Evolutionary conservation across 164 flowering plant genomes (phyloP), one percentile per base, ranked within the genome.

Genomic region (Brasenia schreberi): DNA sequence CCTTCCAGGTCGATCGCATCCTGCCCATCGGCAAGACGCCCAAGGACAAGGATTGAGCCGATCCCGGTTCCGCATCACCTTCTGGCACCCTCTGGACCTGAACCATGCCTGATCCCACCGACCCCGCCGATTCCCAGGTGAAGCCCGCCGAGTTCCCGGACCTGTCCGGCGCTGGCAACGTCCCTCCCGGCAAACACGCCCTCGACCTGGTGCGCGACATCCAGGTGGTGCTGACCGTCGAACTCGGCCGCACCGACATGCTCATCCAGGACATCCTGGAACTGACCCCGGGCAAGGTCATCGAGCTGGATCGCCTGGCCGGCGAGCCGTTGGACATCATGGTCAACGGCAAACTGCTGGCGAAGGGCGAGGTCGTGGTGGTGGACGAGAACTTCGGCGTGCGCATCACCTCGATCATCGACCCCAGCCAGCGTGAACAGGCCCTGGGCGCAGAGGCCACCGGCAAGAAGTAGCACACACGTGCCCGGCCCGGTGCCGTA

Each of bases 351-450:
- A 10, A 12, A 10, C 59, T 56, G 59, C 10, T 56, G 12, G 59
- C 59, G 59, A 10, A 56, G 59, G 59, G 59, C 59, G 59, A 56
- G 59, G 59, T 56, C 59, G 59, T 56, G 59, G 59, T 56, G 12
- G 59, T 56, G 12, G 12, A 56, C 59, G 59, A 56, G 12, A 56
- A 56, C 12, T 56, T 56, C 59, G 59, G 59, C 59, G 12, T 56
- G 10, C 59, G 59, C 12, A 10, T 56, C 59, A 56, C 59, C 59
- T 10, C 10, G 12, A 56, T 56, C 59, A 56, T 56, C 59, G 12
- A 10, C 12, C 59, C 59, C 12, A 12, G 12, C 12, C 12, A 56
- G 12, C 59, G 59, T 12, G 12, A 10, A 10, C 59, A 12, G 59
- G 12, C 10, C 12, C 59, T 56, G 12, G 12, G 12, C 12, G 12